Conservation (phyloP, 768 basidiomycete genomes). For the Rhodotorula paludigena region DNA sequence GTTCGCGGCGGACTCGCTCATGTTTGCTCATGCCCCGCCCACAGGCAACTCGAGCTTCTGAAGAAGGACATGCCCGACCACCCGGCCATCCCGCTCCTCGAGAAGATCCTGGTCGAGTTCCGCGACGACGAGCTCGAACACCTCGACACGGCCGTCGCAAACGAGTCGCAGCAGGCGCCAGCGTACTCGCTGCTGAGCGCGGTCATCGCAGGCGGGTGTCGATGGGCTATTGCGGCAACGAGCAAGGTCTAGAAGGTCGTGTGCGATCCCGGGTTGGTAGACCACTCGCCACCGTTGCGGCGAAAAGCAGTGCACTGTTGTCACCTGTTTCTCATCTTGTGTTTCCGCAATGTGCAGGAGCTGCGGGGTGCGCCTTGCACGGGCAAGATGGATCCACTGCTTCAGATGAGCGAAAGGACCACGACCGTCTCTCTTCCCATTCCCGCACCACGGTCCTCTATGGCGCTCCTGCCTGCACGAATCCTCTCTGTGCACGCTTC, state of each 20-base stretch:
- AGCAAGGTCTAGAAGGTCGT: slow-evolving; percentile 60
- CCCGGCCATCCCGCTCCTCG: slow-evolving; percentile 36
- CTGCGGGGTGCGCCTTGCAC: too few relatives aligned
- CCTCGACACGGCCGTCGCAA: slow-evolving; percentile 79
- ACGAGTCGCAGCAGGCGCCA: slow-evolving; percentile 82
- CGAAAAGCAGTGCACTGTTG: too few relatives aligned
- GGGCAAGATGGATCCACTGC: too few relatives aligned
- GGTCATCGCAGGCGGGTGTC: slow-evolving; percentile 77
- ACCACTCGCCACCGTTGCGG: too few relatives aligned
- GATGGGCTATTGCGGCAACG: slow-evolving; percentile 81
- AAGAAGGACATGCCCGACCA: slow-evolving; percentile 48
- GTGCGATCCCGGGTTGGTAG: too few relatives aligned
- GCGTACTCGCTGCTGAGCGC: slow-evolving; percentile 85
- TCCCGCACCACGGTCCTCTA: too few relatives aligned
- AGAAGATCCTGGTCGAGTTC: slow-evolving; percentile 56
- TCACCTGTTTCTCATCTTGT: too few relatives aligned
- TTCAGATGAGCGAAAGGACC: too few relatives aligned
- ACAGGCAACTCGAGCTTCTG: slow-evolving; percentile 75
- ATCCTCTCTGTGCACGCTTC: too few relatives aligned
- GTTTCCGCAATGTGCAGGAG: too few relatives aligned
- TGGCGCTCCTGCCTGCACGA: too few relatives aligned
- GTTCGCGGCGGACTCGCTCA: not conserved
- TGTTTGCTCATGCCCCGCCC: not conserved
- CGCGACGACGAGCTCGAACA: slow-evolving; percentile 94
- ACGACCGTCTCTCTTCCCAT: too few relatives aligned